phyloP scores from a whole-genome alignment of 768 basidiomycete genomes.

The Rhodotorula graminis region DNA sequence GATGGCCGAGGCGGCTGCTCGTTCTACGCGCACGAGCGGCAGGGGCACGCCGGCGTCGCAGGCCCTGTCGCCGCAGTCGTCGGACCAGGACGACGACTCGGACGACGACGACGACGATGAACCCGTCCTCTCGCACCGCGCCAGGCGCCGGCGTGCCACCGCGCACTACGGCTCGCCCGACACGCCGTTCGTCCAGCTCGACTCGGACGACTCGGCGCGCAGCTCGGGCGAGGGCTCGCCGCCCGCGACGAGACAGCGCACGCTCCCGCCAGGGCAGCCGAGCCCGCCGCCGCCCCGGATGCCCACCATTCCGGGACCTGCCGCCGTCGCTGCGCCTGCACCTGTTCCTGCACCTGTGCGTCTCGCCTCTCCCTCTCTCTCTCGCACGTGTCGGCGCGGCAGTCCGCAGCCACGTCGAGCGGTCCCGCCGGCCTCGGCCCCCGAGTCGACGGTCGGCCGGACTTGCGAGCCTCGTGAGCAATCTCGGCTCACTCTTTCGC shows the following conservation, averaged over 20 bases:
- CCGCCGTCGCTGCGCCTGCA: neutral
- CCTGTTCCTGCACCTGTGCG: neutral
- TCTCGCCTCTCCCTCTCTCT: neutral
- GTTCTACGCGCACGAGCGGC: neutral
- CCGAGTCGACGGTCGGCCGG: too few relatives aligned
- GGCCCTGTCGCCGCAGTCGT: constrained; percentile 18
- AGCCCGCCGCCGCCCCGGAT: neutral
- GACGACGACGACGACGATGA: constrained; percentile 15
- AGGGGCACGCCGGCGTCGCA: constrained; percentile 2
- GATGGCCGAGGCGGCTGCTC: constrained; percentile 48
- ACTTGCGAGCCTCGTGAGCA: too few relatives aligned
- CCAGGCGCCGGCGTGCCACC: neutral
- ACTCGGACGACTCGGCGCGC: constrained; percentile 17
- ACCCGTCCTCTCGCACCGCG: neutral
- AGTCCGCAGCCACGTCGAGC: neutral
- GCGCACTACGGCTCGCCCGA: constrained; percentile 30
- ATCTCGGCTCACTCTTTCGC: neutral
- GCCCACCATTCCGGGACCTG: neutral
- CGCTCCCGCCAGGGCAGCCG: neutral
- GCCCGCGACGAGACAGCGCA: neutral
- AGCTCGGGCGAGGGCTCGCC: neutral
- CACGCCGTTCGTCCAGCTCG: constrained; percentile 21
- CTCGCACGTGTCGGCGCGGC: too few relatives aligned
- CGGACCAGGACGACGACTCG: constrained; percentile 10
- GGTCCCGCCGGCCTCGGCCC: too few relatives aligned